Conservation (phyloP, 768 basidiomycete species). For the Suillus subalutaceus region DNA sequence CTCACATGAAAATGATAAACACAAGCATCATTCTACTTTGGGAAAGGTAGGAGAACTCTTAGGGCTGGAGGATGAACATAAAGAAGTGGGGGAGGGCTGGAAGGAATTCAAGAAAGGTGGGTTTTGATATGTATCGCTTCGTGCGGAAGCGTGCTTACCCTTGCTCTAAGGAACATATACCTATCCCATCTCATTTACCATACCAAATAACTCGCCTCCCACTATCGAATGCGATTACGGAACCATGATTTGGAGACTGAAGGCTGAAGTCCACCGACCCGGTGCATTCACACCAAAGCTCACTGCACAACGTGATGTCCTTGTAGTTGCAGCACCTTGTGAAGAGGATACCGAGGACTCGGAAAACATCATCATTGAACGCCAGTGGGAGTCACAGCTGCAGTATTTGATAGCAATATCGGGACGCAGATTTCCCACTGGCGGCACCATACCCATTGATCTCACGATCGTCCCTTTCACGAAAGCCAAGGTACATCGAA, state of each 20-base stretch:
- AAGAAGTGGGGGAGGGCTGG: conserved; percentile 61
- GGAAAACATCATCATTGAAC: conserved; percentile 80
- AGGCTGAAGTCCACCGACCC: conserved; percentile 82
- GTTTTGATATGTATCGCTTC: conserved; percentile 19
- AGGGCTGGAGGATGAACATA: conserved; percentile 21
- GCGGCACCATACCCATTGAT: conserved; percentile 77
- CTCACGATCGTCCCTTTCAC: conserved; percentile 84
- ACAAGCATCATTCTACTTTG: conserved; percentile 13
- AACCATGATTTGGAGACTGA: conserved; percentile 75
- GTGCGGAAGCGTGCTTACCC: conserved; percentile 5
- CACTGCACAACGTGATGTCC: conserved; percentile 69
- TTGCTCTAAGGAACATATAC: conserved; percentile 79
- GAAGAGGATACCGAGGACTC: conserved; percentile 84
- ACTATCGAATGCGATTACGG: conserved; percentile 77
- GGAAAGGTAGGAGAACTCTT: conserved; percentile 6
- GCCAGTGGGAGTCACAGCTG: conserved; percentile 89
- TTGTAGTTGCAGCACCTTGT: conserved; percentile 72
- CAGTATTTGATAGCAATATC: conserved; percentile 80
- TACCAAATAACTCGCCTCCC: conserved; percentile 82
- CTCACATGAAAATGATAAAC: conserved; percentile 25
- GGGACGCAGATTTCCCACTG: conserved; percentile 85
- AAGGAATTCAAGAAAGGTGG: conserved; percentile 89
- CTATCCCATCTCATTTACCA: conserved; percentile 90
- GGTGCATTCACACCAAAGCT: conserved; percentile 84
- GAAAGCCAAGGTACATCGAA: conserved; percentile 81